phyloP scores from a whole-genome alignment of 2,329 filamentous ascomycete genomes.

The Venturia effusa region DNA sequence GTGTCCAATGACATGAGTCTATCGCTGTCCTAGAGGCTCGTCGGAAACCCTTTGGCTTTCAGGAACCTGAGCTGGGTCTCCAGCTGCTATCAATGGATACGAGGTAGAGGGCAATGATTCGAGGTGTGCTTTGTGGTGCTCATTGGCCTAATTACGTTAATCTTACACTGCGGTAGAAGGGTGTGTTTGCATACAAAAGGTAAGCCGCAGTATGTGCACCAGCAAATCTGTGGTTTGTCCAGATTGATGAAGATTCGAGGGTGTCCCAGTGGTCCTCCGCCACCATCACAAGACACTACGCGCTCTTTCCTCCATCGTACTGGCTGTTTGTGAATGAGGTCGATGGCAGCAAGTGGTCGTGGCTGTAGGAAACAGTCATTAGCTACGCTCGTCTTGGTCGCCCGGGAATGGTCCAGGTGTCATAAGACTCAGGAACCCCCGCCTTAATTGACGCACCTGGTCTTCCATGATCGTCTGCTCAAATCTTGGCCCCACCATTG shows the following conservation, averaged over 20 bases:
- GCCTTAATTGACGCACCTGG: slow-evolving; percentile 55
- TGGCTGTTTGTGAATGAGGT: slow-evolving; percentile 90
- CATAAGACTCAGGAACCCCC: not conserved
- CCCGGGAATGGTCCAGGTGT: not conserved
- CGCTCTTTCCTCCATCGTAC: slow-evolving; percentile 82
- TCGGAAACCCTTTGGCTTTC: slow-evolving; percentile 49
- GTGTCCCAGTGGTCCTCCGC: slow-evolving; percentile 81
- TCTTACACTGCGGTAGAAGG: slow-evolving; percentile 4
- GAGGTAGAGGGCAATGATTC: slow-evolving; percentile 70
- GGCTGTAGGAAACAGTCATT: slow-evolving; percentile 47
- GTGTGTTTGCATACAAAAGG: slow-evolving; percentile 56
- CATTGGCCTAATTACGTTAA: slow-evolving; percentile 57
- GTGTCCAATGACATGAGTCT: slow-evolving; percentile 15
- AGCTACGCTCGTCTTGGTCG: slow-evolving; percentile 14
- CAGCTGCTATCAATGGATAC: slow-evolving; percentile 63
- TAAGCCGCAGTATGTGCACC: slow-evolving; percentile 85
- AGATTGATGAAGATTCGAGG: slow-evolving; percentile 95
- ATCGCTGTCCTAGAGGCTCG: slow-evolving; percentile 50
- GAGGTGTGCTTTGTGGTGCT: slow-evolving; percentile 75
- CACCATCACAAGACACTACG: slow-evolving; percentile 80
- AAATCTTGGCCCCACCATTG: slow-evolving; percentile 90
- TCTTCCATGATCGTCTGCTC: slow-evolving; percentile 91
- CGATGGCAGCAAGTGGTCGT: slow-evolving; percentile 79
- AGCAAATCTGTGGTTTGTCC: slow-evolving; percentile 88
- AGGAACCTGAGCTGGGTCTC: slow-evolving; percentile 47